phyloP scores from a whole-genome alignment of 805 yeast species.

The Metschnikowia reukaufii region DNA sequence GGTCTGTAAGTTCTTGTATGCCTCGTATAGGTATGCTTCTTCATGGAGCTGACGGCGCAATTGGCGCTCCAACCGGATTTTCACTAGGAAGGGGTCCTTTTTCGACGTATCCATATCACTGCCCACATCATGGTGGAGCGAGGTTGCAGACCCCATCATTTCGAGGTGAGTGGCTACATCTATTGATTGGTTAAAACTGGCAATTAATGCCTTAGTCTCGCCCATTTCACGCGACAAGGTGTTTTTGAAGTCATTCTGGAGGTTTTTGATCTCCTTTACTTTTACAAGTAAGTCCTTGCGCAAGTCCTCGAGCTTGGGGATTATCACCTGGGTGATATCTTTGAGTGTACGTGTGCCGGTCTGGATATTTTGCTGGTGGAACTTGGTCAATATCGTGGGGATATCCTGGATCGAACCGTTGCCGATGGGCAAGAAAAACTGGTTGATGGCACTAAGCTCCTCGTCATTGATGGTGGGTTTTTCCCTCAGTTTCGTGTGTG shows the following conservation, averaged over 20 bases:
- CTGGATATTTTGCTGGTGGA: slow-evolving; percentile 44
- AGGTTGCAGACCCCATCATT: slow-evolving; percentile 17
- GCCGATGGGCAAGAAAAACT: slow-evolving; percentile 74
- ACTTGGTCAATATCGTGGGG: slow-evolving; percentile 61
- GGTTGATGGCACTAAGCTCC: slow-evolving; percentile 35
- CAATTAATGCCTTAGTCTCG: slow-evolving; percentile 41
- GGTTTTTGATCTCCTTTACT: slow-evolving; percentile 80
- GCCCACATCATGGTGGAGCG: slow-evolving; percentile 15
- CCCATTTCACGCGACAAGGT: slow-evolving; percentile 60
- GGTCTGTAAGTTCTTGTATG: slow-evolving; percentile 79
- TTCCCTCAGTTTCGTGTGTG: slow-evolving; percentile 5
- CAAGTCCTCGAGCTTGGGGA: slow-evolving; percentile 57
- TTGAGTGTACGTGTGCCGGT: slow-evolving; percentile 45
- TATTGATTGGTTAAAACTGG: slow-evolving; percentile 56
- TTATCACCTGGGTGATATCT: slow-evolving; percentile 47
- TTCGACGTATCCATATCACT: slow-evolving; percentile 34
- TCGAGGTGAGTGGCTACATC: slow-evolving; percentile 57
- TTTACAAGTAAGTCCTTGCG: slow-evolving; percentile 75
- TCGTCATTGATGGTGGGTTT: slow-evolving; percentile 25
- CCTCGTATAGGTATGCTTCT: slow-evolving; percentile 86
- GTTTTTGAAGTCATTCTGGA: slow-evolving; percentile 83
- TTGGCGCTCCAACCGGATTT: slow-evolving; percentile 69
- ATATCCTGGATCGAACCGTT: slow-evolving; percentile 80
- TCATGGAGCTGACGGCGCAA: slow-evolving; percentile 75
- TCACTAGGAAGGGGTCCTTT: slow-evolving; percentile 81